Evolutionary conservation across 768 basidiomycete species (phyloP), one percentile per base, ranked within the genome.

Genomic region (Brasilioporus rufonigricans): DNA sequence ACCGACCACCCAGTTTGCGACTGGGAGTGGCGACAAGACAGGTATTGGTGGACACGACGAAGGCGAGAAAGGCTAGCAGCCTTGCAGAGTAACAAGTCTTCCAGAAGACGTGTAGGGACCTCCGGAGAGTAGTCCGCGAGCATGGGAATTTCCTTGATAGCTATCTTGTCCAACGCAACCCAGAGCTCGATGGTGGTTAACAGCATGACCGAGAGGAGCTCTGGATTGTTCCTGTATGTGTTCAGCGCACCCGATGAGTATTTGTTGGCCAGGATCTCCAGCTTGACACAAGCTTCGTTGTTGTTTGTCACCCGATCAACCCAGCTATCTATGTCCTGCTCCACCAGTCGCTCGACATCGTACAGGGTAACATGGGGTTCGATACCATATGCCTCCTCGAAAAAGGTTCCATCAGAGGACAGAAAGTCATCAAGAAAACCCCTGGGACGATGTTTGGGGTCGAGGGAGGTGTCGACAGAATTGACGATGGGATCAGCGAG

Each of bases 121-220:
- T 74, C 74, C 0, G 75, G 75, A 8, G 68, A 66, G 39, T 70
- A 75, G 1, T 73, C 58, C 0, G 35, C 48, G 3, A 75, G 52
- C 7, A 75, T 52, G 3, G 73, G 66, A 18, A 57, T 65, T 18
- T 57, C 49, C 11, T 24, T 35, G 26, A 65, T 44, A 0, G 55
- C 56, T 9, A 69, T 29, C 10, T 56, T 67, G 50, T 75, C 75
- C 6, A 76, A 53, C 0, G 68, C 75, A 13, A 72, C 52, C 75
- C 74, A 75, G 27, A 75, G 68, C 31, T 80, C 75, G 10, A 69
- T 23, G 11, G 46, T 52, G 1, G 67, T 69, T 44, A 83, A 61
- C 39, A 82, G 56, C 72, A 82, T 77, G 2, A 75, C 50, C 0
- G 79, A 80, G 5, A 67, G 36, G 29, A 68, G 59, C 46, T 80